phyloP scores from a whole-genome alignment of 345 rosid genomes.

The Moricandia arvensis region DNA sequence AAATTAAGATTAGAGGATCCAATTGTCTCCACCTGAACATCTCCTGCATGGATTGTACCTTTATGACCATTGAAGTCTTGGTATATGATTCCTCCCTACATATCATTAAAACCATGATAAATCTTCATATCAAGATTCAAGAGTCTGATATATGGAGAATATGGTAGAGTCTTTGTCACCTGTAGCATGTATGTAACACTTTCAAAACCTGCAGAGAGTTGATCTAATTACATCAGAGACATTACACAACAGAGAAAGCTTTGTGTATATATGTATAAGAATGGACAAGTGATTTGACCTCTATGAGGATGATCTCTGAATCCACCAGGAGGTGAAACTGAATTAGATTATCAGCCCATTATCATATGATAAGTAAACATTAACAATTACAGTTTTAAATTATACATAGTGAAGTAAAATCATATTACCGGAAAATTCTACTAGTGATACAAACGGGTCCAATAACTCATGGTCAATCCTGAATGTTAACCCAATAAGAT shows the following conservation, averaged over 20 bases:
- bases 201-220: slow-evolving; percentile 64
- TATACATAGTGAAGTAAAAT: background rate
- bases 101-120: background rate
- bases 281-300: slow-evolving; percentile 41
- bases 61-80: slow-evolving; percentile 76
- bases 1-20: background rate
- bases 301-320: slow-evolving; percentile 95
- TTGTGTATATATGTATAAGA: background rate
- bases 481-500: slow-evolving; percentile 17
- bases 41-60: slow-evolving; percentile 70
- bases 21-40: slow-evolving; percentile 62
- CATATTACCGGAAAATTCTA: slow-evolving; percentile 63
- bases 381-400: too few species aligned
- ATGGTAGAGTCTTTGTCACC: background rate
- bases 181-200: slow-evolving; percentile 90
- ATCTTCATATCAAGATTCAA: background rate
- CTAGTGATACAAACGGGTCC: slow-evolving; percentile 88
- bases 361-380: background rate
- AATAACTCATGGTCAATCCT: slow-evolving; percentile 64
- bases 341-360: background rate
- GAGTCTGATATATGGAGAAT: background rate
- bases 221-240: background rate
- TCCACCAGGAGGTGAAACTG: slow-evolving; percentile 88
- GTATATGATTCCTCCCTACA: slow-evolving; percentile 71
- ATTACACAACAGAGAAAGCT: background rate